These are phyloP conservation scores for Cladosporium sp. DNA, from an alignment of 2,329 filamentous ascomycete species.

Conservation along the genomic window DNA sequence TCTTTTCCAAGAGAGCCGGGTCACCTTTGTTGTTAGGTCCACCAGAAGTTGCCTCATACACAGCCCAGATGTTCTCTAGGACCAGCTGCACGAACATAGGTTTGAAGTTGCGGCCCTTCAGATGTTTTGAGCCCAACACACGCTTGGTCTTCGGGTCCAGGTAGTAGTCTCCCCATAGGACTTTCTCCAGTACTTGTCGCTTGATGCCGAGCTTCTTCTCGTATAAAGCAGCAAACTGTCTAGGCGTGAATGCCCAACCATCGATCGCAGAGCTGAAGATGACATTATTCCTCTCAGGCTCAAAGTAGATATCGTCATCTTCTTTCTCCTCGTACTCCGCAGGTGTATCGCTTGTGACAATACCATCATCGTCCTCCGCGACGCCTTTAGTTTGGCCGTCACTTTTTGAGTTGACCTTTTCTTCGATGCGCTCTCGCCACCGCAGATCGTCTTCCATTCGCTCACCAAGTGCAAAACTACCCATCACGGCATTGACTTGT, in stretches of 20 bases:
- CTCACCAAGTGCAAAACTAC: constrained; percentile 96
- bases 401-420: constrained; percentile 69
- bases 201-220: constrained; percentile 98
- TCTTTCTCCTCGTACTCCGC: constrained; percentile 80
- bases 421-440: constrained; percentile 91
- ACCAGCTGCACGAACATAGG: constrained; percentile 98
- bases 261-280: constrained; percentile 98
- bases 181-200: constrained; percentile 79
- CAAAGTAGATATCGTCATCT: constrained; percentile 96
- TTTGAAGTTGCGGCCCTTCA: constrained; percentile 87
- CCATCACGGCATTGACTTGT: constrained; percentile 94
- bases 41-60: constrained; percentile 85
- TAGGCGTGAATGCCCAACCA: constrained; percentile 97
- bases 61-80: constrained; percentile 91
- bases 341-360: constrained; percentile 45
- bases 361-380: constrained; percentile 53
- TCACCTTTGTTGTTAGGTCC: constrained; percentile 81
- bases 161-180: constrained; percentile 95
- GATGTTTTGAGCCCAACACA: constrained; percentile 81
- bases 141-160: constrained; percentile 96
- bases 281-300: constrained; percentile 96
- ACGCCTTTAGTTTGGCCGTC: constrained; percentile 40
- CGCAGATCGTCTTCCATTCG: constrained; percentile 97
- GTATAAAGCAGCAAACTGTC: constrained; percentile 88
- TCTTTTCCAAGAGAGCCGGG: constrained; percentile 78